Base-by-base conservation (phyloP, 257 asterid genomes). In the Solanum gracilifrons region DNA sequence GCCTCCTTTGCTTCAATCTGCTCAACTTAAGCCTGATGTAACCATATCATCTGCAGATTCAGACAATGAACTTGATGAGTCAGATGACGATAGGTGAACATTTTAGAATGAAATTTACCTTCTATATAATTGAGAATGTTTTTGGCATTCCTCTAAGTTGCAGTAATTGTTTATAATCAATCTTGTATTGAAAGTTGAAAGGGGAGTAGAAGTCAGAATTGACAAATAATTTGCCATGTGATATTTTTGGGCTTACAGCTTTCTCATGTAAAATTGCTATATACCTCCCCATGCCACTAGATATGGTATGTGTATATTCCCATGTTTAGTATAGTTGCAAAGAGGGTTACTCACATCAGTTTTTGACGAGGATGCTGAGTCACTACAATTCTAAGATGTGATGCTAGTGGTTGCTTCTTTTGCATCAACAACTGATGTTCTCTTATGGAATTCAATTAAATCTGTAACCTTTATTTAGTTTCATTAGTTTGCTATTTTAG, bases 1-100 rank as follows among this genome's bases (percentile, higher is more conserved):
- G 98, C 99, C 98, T 87, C 97, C 98, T 82, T 88, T 96, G 93
- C 96, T 96, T 87, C 97, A 88, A 90, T 96, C 99, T 88, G 98
- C 99, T 89, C 99, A 96, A 89, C 92, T 96, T 68, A 95, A 96
- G 92, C 99, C 98, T 88, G 99, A 96, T 90, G 97, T 96, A 80
- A 95, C 90, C 87, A 95, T 96, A 82, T 93, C 98, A 85, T 94
- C 98, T 85, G 97, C 98, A 72, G 98, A 94, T 77, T 95, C 98
- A 8, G 99, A 96, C 88, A 87, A 95, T 89, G 98, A 96, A 88
- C 85, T 92, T 85, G 98, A 95, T 88, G 98, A 93, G 35, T 95
- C 98, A 43, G 98, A 96, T 36, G 99, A 95, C 88, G 98, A 96
- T 31, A 96, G 99, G 98, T 96, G 31, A 84, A 76, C 16, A 68